A percentile compares a stretch with the other conserved stretches of the same genome.
Conservation (phyloP, 352 stramenopile genomes). For the Phytophthora citricola region DNA sequence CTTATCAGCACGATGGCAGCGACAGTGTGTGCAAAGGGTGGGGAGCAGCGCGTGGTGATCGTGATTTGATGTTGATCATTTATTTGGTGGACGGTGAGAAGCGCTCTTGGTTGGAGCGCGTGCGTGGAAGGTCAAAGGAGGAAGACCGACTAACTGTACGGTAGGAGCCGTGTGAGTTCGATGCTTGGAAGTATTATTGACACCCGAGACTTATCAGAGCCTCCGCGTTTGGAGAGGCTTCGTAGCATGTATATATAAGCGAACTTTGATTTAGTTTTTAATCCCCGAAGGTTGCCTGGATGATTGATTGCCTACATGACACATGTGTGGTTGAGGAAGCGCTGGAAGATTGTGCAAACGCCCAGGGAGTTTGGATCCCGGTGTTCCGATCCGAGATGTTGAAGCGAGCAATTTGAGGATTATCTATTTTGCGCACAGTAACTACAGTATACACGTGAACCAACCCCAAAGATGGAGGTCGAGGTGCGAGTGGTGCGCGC, state of each 20-base stretch:
- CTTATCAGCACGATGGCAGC: constrained; percentile 7
- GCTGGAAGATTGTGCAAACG: constrained; percentile 2
- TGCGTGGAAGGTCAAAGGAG: constrained; percentile 26
- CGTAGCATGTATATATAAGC: constrained; percentile 36
- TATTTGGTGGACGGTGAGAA: constrained; percentile 41
- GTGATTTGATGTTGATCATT: constrained; percentile 43
- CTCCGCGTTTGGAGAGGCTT: constrained; percentile 18
- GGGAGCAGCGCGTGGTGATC: constrained; percentile 8
- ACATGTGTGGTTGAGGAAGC: constrained; percentile 1
- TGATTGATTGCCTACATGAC: background rate
- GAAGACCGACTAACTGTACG: constrained; percentile 21
- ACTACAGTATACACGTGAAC: no score
- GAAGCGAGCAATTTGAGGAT: constrained; percentile 3
- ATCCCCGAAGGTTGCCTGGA: background rate
- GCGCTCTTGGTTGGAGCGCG: constrained; percentile 17
- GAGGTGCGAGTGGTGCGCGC: constrained; percentile 44
- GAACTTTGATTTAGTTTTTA: constrained; percentile 16
- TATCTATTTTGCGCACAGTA: constrained; percentile 14
- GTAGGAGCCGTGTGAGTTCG: constrained; percentile 29
- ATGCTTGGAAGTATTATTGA: constrained; percentile 41
- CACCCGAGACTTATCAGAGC: constrained; percentile 27
- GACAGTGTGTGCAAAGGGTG: constrained; percentile 15
- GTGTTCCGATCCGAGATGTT: constrained; percentile 4
- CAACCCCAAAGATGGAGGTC: constrained; percentile 33
- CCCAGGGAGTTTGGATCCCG: background rate